Evolutionary conservation across 768 basidiomycete species (phyloP), one percentile per base, ranked within the genome.

Genomic region (Pleurotus eryngii): DNA sequence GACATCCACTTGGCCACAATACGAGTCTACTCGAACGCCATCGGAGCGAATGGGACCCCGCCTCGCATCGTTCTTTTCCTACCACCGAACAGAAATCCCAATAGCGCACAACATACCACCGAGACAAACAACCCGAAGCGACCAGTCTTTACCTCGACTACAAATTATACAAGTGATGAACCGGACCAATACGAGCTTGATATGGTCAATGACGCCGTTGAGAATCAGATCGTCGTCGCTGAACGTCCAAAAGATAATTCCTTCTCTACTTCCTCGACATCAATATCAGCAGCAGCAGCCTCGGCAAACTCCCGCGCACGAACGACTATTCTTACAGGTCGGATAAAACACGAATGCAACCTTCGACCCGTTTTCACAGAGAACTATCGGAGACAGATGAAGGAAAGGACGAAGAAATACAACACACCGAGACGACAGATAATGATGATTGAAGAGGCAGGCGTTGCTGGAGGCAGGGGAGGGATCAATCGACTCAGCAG

Each of bases 201-300:
- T 43, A 92, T 96, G 83, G 85, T 93, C 43, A 89, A 92, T 60
- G 87, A 92, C 60, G 71, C 82, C 30, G 88, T 92, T 7, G 89
- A 90, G 63, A 95, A 94, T 72, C 87, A 93, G 70, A 81, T 90
- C 57, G 90, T 93, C 26, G 82, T 94, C 37, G 91, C 90, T 0
- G 90, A 93, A 70, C 83, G 87, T 53, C 86, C 87, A 20, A 92
- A 90, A 65, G 88, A 83, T 68, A 30, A 75, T 17, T 70, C 78
- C 26, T 64, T 80, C 57, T 70, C 69, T 57, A 45, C 61, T 12
- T 66, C 74, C 5, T 66, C 70, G 9, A 66, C 70, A 53, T 67
- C 79, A 38, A 65, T 70, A 53, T 67, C 79, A 38, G 70, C 76
- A 27, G 69, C 76, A 35, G 68, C 75, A 55, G 72, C 78, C 0